Conservation (phyloP, 164 flowering plant genomes). For the Chimonanthus praecox region DNA sequence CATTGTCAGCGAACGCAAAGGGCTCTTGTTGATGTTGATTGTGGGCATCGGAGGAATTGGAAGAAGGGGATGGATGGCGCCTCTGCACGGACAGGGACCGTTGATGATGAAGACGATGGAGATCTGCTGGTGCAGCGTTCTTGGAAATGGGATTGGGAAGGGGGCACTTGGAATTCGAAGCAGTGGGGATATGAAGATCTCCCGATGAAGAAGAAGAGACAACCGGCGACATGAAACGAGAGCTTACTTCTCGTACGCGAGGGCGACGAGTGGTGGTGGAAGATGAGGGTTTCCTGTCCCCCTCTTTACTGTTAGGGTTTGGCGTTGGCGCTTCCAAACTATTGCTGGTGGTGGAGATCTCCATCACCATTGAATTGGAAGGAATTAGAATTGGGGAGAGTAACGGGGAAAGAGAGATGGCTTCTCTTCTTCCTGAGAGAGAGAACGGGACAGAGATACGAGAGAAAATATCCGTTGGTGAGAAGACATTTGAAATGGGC, state of each 20-base stretch:
- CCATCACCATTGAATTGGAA: not conserved
- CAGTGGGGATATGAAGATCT: conserved; percentile 21
- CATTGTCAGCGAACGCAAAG: not conserved
- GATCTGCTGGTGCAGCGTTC: not conserved
- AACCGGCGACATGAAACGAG: conserved; percentile 31
- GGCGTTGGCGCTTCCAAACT: not conserved
- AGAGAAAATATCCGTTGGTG: too few species aligned
- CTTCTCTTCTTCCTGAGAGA: too few species aligned
- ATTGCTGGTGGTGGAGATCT: conserved; percentile 1
- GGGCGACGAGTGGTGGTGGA: conserved; percentile 17
- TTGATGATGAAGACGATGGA: conserved; percentile 3
- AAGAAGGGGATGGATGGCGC: conserved; percentile 1
- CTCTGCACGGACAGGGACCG: conserved; percentile 20
- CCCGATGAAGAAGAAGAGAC: conserved; percentile 18
- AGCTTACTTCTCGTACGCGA: conserved; percentile 24
- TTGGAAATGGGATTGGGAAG: conserved; percentile 5
- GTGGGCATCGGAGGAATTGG: not conserved
- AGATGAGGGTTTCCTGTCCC: not conserved
- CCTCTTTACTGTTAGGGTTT: not conserved
- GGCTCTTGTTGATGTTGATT: not conserved
- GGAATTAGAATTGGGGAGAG: not conserved
- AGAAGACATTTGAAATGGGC: too few species aligned
- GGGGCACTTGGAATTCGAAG: conserved; percentile 10
- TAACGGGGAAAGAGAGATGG: not conserved
- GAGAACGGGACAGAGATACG: too few species aligned